Base-by-base conservation (phyloP, 2,329 filamentous ascomycete genomes). In the Chlorencoelia australis region DNA sequence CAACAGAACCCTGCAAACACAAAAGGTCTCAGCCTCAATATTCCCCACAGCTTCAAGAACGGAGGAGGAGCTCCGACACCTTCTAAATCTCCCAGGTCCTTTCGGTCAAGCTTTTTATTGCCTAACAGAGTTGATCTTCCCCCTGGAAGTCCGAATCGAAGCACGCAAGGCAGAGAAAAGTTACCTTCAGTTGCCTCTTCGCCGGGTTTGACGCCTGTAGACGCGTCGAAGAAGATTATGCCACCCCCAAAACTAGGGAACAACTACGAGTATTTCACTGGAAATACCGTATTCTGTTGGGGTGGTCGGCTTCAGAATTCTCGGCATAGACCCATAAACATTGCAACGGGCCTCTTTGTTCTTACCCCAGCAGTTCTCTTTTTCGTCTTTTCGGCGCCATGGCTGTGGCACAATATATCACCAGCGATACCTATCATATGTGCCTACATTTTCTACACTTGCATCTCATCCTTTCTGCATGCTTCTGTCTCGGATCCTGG, bases 401-500 rank as follows among this genome's bases (percentile, higher is more conserved):
- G 87, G 53, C 75, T 95, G 60, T 95, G 94, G 66, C 66, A 94
- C 49, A 94, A 91, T 55, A 83, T 79, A 9, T 84, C 89, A 1
- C 89, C 89, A 3, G 84, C 86, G 35, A 75, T 96, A 51, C 91
- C 91, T 35, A 75, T 96, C 49, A 61, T 85, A 28, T 96, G 94
- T 63, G 88, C 77, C 35, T 98, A 98, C 57, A 55, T 95, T n/a
- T 86, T 86, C 53, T 88, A 82, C 57, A 68, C 98, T 18, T 93
- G 84, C 60, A 68, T 95, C 31, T 94, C 88, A 16, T 96, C 91
- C 3, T 98, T 96, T 55, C 54, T 95, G 37, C 89, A 95, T 61
- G 91, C 89, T 4, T 95, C 91, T 3, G 72, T 82, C 35, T 83
- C 89, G 29, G 89, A 98, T 61, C 89, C 91, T 19, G 91, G 91